These are phyloP conservation scores for Astrothelium subdiscretum DNA, from an alignment of 495 filamentous ascomycete genomes.

Conservation along the genomic window DNA sequence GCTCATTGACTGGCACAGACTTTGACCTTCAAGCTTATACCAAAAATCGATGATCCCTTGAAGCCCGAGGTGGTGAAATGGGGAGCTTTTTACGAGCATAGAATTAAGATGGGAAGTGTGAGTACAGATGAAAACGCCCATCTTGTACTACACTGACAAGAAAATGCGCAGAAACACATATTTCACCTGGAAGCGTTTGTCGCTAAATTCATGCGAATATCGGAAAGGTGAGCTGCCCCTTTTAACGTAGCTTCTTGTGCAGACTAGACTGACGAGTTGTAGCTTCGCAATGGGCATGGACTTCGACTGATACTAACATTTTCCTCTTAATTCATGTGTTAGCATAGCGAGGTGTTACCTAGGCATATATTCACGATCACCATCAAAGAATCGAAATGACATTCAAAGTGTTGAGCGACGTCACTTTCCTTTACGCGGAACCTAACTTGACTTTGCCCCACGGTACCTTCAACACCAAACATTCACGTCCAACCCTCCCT, in stretches of 20 bases:
- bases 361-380: neutral
- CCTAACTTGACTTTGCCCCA: neutral
- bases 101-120: slow-evolving; percentile 72
- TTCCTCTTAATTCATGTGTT: slow-evolving; percentile 19
- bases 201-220: slow-evolving; percentile 92
- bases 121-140: slow-evolving; percentile 10
- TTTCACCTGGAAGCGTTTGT: slow-evolving; percentile 98
- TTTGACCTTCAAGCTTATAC: slow-evolving; percentile 82
- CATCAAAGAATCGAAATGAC: neutral
- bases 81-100: slow-evolving; percentile 94
- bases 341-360: neutral
- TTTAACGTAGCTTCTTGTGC: neutral
- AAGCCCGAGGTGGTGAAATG: slow-evolving; percentile 90
- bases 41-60: slow-evolving; percentile 71
- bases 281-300: slow-evolving; percentile 91
- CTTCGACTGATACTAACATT: slow-evolving; percentile 28
- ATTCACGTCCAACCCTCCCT: too few relatives aligned
- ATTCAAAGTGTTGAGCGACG: neutral
- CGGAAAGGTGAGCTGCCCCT: slow-evolving; percentile 51
- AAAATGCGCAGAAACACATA: slow-evolving; percentile 64
- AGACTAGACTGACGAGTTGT: slow-evolving; percentile 8
- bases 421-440: neutral
- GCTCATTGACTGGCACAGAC: slow-evolving; percentile 33
- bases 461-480: neutral
- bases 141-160: neutral